These are phyloP conservation scores for Funneliformis caledonium DNA, from an alignment of 371 early-diverging fungal species.

Conservation along the genomic window DNA sequence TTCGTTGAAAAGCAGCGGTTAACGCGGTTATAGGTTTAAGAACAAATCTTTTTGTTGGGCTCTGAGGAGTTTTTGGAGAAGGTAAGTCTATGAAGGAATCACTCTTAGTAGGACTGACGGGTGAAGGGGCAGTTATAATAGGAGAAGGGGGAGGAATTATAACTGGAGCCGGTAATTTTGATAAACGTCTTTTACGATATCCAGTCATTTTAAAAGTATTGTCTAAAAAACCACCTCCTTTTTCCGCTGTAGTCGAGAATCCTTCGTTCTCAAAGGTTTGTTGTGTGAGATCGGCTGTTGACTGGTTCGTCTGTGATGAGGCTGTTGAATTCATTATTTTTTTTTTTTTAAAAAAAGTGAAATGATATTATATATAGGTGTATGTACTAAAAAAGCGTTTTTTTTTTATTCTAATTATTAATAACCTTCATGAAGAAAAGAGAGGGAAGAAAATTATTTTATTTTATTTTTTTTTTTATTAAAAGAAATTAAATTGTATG, in stretches of 20 bases:
- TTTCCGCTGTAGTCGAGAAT: not conserved
- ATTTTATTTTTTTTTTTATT: too few species aligned
- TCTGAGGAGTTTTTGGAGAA: slow-evolving; percentile 6
- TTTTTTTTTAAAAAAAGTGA: too few species aligned
- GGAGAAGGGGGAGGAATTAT: slow-evolving; percentile 34
- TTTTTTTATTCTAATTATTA: too few species aligned
- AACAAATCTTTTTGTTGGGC: slow-evolving; percentile 34
- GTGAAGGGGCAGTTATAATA: slow-evolving; percentile 23
- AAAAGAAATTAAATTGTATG: too few species aligned
- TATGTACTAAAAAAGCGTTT: too few species aligned
- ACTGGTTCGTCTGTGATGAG: not conserved
- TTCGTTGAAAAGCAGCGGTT: slow-evolving; percentile 37
- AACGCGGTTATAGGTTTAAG: slow-evolving; percentile 31
- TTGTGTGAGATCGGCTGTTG: not conserved
- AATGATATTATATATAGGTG: too few species aligned
- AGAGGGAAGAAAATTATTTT: too few species aligned
- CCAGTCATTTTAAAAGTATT: slow-evolving; percentile 19
- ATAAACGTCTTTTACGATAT: slow-evolving; percentile 30
- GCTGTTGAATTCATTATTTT: not conserved
- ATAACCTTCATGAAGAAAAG: too few species aligned
- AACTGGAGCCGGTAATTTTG: slow-evolving; percentile 29
- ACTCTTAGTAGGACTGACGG: slow-evolving; percentile 34
- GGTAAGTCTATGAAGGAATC: slow-evolving; percentile 38
- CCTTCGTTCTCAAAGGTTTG: not conserved
- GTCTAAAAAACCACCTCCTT: slow-evolving; percentile 22